Percentiles rank a stretch among this genome's conserved stretches.
phyloP scores from a whole-genome alignment of 1,284 basidiomycete species.

The Xerocomus nothofagi region DNA sequence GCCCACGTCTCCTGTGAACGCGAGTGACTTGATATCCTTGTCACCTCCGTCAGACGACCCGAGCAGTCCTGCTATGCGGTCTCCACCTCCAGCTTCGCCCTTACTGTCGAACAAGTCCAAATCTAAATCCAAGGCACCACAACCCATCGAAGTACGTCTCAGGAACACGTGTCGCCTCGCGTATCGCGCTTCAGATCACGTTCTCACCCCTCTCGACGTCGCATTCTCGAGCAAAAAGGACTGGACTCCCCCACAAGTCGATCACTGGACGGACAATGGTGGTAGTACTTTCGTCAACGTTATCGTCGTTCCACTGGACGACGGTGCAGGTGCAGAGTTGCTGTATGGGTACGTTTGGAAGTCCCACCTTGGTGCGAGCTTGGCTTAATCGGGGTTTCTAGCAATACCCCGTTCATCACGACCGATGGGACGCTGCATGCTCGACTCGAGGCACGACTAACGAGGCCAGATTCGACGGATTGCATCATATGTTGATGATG shows the following conservation, averaged over 20 bases:
- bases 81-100: not conserved
- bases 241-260: conserved; percentile 10
- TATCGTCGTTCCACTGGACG: conserved; percentile 43
- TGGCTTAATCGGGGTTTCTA: conserved; percentile 23
- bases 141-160: conserved; percentile 18
- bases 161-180: conserved; percentile 23
- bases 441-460: conserved; percentile 55
- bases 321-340: conserved; percentile 42
- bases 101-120: not conserved
- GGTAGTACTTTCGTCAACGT: conserved; percentile 12
- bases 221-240: conserved; percentile 3
- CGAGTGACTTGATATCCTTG: conserved; percentile 16
- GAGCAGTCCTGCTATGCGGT: not conserved
- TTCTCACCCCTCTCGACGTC: conserved; percentile 2
- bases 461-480: conserved; percentile 44
- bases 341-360: conserved; percentile 53
- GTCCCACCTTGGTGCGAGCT: not conserved
- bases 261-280: conserved; percentile 21
- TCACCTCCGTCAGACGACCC: conserved; percentile 13
- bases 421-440: conserved; percentile 52
- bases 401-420: conserved; percentile 57
- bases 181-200: conserved; percentile 8
- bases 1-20: not conserved
- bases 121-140: conserved; percentile 11
- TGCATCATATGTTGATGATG: conserved; percentile 54